Base-by-base conservation (phyloP, 148 eudicot genomes). In the Amaranthus hypochondriacus region DNA sequence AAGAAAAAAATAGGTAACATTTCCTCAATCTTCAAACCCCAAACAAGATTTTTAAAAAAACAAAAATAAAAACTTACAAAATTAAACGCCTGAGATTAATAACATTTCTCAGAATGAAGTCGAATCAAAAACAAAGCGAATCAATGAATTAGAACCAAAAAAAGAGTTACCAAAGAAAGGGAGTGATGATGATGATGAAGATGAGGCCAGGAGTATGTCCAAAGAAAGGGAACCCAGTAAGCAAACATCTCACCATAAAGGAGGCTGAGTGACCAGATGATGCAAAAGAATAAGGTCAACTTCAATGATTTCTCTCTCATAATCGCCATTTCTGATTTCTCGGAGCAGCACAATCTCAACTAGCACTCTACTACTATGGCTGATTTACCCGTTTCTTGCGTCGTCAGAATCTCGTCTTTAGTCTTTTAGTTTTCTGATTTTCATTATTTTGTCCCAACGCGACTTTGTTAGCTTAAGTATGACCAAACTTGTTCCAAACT, bases 211-310 rank as follows among this genome's bases (percentile, higher is more conserved):
- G 89, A 84, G 77, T 89, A 91, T 62, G 92, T 63, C 80, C 81
- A 83, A 56, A 78, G 62, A 57, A 86, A 75, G 54, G 98, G 92
- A 15, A 90, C 76, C 91, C 92, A 86, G 69, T 75, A 93, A 3
- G 91, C 83, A 69, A 93, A 87, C 91, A 90, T 86, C 80, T 93
- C 98, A 3, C 98, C 98, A 78, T 89, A 93, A 0, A 93, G 85
- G 43, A 93, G 65, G 44, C 76, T 88, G 15, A 78, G 44, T 71
- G 86, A 87, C 98, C 97, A 93, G 5, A 91, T 60, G 13, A 87
- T 4, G 80, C 87, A 80, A 51, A 93, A 77, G 13, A 74, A 80
- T n/a, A 79, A 49, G 47, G 88, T 86, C 77, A 89, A 76, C 62
- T 82, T 86, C 90, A 88, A 83, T 84, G 85, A 77, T 83, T 66